Conservation (phyloP, 768 basidiomycete species). For the Boletus reticulatus region DNA sequence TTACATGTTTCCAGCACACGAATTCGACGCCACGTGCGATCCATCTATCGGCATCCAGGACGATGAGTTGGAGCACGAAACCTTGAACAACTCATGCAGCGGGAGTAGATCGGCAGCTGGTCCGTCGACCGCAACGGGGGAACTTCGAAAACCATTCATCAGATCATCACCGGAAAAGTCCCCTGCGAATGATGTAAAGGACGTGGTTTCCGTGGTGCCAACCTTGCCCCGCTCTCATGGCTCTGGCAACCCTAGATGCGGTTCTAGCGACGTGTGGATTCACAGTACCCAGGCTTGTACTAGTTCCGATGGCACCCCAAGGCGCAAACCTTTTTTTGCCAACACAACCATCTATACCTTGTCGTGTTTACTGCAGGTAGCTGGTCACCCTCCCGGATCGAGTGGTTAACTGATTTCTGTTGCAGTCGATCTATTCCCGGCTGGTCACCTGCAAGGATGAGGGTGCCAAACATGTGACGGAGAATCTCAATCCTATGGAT, state of each 20-base stretch:
- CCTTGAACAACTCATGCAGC: conserved; percentile 14
- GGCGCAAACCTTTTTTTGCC: conserved; percentile 71
- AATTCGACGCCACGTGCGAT: conserved; percentile 63
- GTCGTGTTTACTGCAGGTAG: conserved; percentile 83
- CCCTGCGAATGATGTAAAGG: conserved; percentile 28
- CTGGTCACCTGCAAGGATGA: conserved; percentile 83
- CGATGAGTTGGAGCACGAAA: conserved; percentile 31
- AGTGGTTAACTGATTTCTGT: conserved; percentile 2
- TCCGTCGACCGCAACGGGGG: conserved; percentile 55
- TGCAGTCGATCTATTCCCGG: conserved; percentile 85
- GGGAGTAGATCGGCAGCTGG: conserved; percentile 49
- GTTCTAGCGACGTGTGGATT: conserved; percentile 57
- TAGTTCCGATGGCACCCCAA: conserved; percentile 30
- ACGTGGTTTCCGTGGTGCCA: conserved; percentile 30
- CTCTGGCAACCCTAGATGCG: background rate
- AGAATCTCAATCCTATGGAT: conserved; percentile 62
- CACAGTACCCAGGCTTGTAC: conserved; percentile 32
- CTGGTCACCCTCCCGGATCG: background rate
- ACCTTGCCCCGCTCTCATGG: conserved; percentile 8
- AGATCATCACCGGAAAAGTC: conserved; percentile 68
- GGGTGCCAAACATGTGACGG: conserved; percentile 64
- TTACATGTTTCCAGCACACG: conserved; percentile 65
- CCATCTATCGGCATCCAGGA: conserved; percentile 50
- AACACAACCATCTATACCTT: conserved; percentile 94
- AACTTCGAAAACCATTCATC: conserved; percentile 77